Evolutionary conservation across 2,329 filamentous ascomycete species (phyloP).

Genomic region (Chalaropsis ovoidea): DNA sequence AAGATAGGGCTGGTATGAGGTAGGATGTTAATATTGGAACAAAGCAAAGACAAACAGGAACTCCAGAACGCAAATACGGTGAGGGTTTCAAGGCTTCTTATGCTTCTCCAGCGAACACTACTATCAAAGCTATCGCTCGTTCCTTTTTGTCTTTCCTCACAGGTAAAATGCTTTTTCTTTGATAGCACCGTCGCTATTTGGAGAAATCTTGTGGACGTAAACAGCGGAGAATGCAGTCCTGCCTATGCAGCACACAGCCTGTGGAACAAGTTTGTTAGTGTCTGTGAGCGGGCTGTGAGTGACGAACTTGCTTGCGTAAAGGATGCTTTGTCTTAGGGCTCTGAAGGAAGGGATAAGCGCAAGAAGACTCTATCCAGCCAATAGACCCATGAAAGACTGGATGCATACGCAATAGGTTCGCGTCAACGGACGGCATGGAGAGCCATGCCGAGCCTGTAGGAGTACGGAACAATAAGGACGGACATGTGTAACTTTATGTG

Average conservation of each 20-base stretch:
- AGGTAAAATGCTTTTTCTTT: background rate
- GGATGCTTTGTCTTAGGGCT: background rate
- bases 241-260: background rate
- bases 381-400: background rate
- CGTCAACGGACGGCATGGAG: background rate
- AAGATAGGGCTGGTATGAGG: too few species aligned
- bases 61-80: too few species aligned
- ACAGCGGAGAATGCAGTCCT: background rate
- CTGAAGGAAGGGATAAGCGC: too few species aligned
- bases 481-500: background rate
- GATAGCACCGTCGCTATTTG: background rate
- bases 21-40: too few species aligned
- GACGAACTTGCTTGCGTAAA: conserved; percentile 14
- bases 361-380: background rate
- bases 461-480: background rate
- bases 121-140: too few species aligned
- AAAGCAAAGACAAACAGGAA: too few species aligned
- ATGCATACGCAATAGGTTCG: conserved; percentile 4
- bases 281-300: background rate
- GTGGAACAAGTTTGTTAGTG: background rate
- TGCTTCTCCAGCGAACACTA: background rate
- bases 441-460: background rate
- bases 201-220: background rate
- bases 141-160: background rate
- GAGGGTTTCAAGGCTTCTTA: background rate